Percentiles rank a stretch among this genome's conserved stretches.
Conservation (phyloP, 2,329 filamentous ascomycete genomes). For the Claviceps capensis region DNA sequence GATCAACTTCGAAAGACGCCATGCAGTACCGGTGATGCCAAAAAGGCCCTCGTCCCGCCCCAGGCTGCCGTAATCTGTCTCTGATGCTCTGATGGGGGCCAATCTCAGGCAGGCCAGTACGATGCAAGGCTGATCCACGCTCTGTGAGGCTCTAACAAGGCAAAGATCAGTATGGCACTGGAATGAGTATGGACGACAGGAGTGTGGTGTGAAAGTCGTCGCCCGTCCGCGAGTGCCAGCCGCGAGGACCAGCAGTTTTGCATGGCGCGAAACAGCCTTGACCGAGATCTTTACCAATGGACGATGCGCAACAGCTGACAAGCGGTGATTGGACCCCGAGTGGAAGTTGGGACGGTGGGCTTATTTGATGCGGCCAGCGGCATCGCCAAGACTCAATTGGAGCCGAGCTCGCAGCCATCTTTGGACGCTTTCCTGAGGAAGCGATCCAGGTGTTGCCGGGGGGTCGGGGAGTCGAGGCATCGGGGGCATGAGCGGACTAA, state of each 20-base stretch:
- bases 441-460: background rate
- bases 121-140: background rate
- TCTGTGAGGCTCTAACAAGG: slow-evolving; percentile 1
- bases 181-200: background rate
- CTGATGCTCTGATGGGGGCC: background rate
- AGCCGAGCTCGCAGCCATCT: background rate
- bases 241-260: background rate
- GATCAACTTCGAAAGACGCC: slow-evolving; percentile 94
- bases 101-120: background rate
- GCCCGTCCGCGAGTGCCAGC: background rate
- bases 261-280: background rate
- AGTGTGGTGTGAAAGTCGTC: background rate
- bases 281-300: background rate
- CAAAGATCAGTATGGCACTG: background rate
- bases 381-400: background rate
- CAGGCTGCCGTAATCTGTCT: background rate
- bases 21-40: slow-evolving; percentile 33
- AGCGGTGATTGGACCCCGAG: slow-evolving; percentile 4
- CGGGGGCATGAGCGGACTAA: slow-evolving; percentile 1
- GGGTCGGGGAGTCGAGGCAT: background rate
- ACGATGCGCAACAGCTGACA: slow-evolving; percentile 4
- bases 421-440: background rate
- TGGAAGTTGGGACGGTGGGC: background rate
- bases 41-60: background rate
- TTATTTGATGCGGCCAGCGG: background rate